These are phyloP conservation scores for Penicillium crustosum DNA, from an alignment of 2,329 filamentous ascomycete genomes.

Conservation along the genomic window DNA sequence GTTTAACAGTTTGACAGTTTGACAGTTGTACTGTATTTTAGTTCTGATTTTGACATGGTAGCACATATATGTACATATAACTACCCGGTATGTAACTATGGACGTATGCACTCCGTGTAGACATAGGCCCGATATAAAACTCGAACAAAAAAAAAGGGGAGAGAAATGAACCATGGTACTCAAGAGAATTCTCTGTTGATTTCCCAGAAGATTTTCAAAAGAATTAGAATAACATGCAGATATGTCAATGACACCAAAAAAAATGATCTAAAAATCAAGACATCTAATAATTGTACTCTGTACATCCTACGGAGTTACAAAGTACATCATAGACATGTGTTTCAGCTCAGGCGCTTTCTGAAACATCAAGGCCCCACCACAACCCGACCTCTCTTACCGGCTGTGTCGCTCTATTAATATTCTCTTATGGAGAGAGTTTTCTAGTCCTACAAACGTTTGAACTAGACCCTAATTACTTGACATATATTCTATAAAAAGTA, in stretches of 20 bases:
- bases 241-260: too few species aligned
- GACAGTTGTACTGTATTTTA: not conserved
- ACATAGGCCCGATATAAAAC: not conserved
- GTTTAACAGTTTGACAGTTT: not conserved
- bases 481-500: not conserved
- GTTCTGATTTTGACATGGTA: not conserved
- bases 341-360: constrained; percentile 26
- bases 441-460: not conserved
- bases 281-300: not conserved
- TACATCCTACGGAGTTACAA: not conserved
- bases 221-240: not conserved
- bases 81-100: too few species aligned
- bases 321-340: constrained; percentile 1
- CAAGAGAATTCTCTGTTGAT: not conserved
- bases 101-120: too few species aligned
- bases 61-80: not conserved
- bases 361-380: constrained; percentile 25
- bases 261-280: not conserved
- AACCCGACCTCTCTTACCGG: constrained; percentile 21
- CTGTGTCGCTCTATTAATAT: constrained; percentile 29
- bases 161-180: constrained; percentile 5
- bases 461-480: not conserved
- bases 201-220: not conserved
- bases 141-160: not conserved
- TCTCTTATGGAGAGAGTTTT: not conserved